Evolutionary conservation across 495 filamentous ascomycete genomes (phyloP).

Genomic region (Lepidopterella palustris): DNA sequence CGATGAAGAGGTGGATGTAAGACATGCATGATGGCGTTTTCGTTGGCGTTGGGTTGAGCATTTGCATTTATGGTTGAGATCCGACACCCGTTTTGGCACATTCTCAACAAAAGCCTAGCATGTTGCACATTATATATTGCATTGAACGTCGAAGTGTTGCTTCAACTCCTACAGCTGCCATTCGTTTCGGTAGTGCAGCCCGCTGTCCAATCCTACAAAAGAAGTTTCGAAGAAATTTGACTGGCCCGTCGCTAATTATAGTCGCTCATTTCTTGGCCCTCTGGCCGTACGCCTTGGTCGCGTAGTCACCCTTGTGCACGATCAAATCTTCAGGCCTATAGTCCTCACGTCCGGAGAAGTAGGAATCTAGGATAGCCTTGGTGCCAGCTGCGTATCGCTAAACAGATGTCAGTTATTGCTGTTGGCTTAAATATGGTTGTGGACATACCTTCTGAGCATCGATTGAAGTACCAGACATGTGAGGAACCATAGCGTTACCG

Average conservation of each 20-base stretch:
- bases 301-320: slow-evolving; percentile 85
- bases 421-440: not conserved
- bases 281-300: slow-evolving; percentile 91
- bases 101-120: not conserved
- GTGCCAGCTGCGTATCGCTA: slow-evolving; percentile 77
- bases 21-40: not conserved
- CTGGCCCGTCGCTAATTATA: not conserved
- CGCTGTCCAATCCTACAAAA: not conserved
- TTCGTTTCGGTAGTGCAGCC: not conserved
- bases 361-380: slow-evolving; percentile 85
- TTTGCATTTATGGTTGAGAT: not conserved
- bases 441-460: slow-evolving; percentile 70
- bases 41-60: slow-evolving; percentile 1
- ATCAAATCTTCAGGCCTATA: slow-evolving; percentile 91
- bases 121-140: not conserved
- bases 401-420: not conserved
- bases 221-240: not conserved
- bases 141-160: not conserved
- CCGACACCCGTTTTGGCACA: not conserved
- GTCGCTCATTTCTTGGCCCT: slow-evolving; percentile 32
- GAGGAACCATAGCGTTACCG: slow-evolving; percentile 96
- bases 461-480: slow-evolving; percentile 96
- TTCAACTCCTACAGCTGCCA: not conserved
- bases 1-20: slow-evolving; percentile 43
- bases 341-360: slow-evolving; percentile 78